Conservation (phyloP, 1,139 yeast genomes). For the Kodamaea arcana region DNA sequence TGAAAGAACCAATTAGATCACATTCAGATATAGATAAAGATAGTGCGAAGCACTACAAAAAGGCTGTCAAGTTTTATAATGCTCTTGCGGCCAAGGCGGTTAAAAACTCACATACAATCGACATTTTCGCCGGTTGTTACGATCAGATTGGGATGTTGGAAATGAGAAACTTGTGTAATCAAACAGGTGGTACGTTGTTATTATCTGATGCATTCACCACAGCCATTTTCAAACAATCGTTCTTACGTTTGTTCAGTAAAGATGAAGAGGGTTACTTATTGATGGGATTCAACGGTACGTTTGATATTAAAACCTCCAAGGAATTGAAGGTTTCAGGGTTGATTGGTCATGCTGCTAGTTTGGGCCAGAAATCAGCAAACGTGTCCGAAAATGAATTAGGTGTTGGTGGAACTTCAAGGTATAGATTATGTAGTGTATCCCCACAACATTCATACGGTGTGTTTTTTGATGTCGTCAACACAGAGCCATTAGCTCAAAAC, state of each 20-base stretch:
- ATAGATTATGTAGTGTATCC: conserved; percentile 78
- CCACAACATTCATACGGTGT: conserved; percentile 86
- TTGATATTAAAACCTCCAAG: conserved; percentile 84
- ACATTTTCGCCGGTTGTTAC: conserved; percentile 94
- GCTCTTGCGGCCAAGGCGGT: conserved; percentile 68
- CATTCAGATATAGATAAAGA: conserved; percentile 94
- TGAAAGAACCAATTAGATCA: conserved; percentile 94
- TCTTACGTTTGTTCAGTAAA: conserved; percentile 78
- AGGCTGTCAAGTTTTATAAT: conserved; percentile 85
- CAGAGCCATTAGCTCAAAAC: conserved; percentile 42
- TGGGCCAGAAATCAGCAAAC: conserved; percentile 57
- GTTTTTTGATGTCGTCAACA: conserved; percentile 79
- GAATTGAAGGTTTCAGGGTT: conserved; percentile 89
- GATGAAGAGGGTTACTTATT: conserved; percentile 80
- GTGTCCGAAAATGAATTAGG: conserved; percentile 94
- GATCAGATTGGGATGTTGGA: conserved; percentile 98
- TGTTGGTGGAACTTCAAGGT: conserved; percentile 83
- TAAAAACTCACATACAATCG: conserved; percentile 81
- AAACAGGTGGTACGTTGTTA: conserved; percentile 90
- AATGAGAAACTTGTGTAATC: conserved; percentile 84
- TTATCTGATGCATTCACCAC: conserved; percentile 95
- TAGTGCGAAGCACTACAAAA: conserved; percentile 83
- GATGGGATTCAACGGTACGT: conserved; percentile 83
- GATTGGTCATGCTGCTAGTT: conserved; percentile 88
- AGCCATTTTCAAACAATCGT: conserved; percentile 91